Evolutionary conservation across 23 red algal genomes (phyloP).

Genomic region (Pyropia yezoensis): DNA sequence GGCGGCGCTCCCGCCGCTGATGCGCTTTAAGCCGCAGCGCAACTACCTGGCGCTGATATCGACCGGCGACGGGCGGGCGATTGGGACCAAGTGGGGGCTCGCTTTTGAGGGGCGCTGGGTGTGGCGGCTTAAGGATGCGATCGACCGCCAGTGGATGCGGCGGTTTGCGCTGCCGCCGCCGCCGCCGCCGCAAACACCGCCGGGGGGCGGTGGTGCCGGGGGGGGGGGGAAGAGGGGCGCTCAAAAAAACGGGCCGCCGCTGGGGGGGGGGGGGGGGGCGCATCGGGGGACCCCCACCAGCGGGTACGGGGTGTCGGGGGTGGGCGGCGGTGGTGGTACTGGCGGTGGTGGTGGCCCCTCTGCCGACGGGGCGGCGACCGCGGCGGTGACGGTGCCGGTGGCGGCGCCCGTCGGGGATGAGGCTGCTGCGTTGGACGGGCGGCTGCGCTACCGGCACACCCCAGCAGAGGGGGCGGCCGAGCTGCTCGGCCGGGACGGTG

Average conservation of each 20-base stretch:
- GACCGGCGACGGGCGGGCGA: conserved; percentile 65
- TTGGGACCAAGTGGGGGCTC: conserved; percentile 68
- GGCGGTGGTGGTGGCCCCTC: too few species aligned
- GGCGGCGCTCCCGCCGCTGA: conserved; percentile 6
- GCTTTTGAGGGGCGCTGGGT: conserved; percentile 66
- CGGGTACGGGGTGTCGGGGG: too few species aligned
- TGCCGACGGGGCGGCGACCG: too few species aligned
- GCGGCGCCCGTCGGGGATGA: too few species aligned
- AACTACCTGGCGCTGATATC: conserved; percentile 49
- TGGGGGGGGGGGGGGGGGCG: too few species aligned
- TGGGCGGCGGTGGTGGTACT: too few species aligned
- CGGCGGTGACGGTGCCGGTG: too few species aligned
- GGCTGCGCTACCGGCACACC: background rate
- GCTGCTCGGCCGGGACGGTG: conserved; percentile 27
- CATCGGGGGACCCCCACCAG: too few species aligned
- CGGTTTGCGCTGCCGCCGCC: conserved; percentile 15
- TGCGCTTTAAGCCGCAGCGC: conserved; percentile 26
- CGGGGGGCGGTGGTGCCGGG: background rate
- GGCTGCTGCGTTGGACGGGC: too few species aligned
- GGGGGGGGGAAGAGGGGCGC: background rate
- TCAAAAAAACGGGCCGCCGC: too few species aligned
- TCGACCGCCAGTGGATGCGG: conserved; percentile 63
- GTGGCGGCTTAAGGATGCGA: conserved; percentile 50
- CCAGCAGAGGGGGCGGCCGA: conserved; percentile 37
- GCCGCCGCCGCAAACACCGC: background rate